A percentile compares a stretch with the other conserved stretches of the same genome.
These are phyloP conservation scores for Didymella glomerata DNA, from an alignment of 2,329 filamentous ascomycete genomes.

Conservation along the genomic window DNA sequence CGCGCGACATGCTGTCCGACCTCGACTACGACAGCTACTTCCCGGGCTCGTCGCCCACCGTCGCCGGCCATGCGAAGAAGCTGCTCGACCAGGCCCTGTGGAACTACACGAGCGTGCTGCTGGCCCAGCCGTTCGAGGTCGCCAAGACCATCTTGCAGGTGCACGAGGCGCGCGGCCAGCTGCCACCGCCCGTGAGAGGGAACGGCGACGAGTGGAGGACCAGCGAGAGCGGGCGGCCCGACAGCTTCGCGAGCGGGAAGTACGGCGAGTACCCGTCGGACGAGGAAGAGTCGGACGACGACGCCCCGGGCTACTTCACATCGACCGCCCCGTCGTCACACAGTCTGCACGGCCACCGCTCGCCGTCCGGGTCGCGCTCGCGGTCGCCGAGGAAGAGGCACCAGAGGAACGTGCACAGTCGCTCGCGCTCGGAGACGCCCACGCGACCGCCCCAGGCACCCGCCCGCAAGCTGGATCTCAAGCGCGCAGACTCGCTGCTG, in stretches of 20 bases:
- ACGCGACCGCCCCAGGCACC: conserved; percentile 52
- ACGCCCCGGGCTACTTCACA: conserved; percentile 79
- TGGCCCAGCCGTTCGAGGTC: conserved; percentile 96
- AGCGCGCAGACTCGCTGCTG: conserved; percentile 79
- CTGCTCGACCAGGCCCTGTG: conserved; percentile 85
- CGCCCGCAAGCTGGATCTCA: conserved; percentile 73
- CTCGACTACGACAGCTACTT: conserved; percentile 92
- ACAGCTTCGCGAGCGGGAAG: conserved; percentile 46
- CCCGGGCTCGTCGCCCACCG: conserved; percentile 74
- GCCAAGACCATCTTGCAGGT: conserved; percentile 93
- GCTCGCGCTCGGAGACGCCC: conserved; percentile 48
- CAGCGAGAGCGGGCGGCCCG: conserved; percentile 37
- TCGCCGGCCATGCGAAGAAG: conserved; percentile 75
- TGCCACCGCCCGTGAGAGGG: neutral
- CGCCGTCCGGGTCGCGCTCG: conserved; percentile 42
- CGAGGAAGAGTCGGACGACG: conserved; percentile 79
- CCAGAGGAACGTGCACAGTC: conserved; percentile 46
- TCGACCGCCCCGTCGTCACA: conserved; percentile 66
- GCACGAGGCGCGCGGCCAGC: conserved; percentile 58
- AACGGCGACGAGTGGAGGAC: neutral
- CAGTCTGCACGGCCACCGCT: conserved; percentile 47
- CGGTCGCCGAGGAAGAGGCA: conserved; percentile 42
- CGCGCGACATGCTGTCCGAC: conserved; percentile 86
- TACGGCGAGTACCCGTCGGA: conserved; percentile 63
- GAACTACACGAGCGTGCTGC: conserved; percentile 88